Evolutionary conservation across 495 filamentous ascomycete species (phyloP).

Genomic region (Podospora anserina): DNA sequence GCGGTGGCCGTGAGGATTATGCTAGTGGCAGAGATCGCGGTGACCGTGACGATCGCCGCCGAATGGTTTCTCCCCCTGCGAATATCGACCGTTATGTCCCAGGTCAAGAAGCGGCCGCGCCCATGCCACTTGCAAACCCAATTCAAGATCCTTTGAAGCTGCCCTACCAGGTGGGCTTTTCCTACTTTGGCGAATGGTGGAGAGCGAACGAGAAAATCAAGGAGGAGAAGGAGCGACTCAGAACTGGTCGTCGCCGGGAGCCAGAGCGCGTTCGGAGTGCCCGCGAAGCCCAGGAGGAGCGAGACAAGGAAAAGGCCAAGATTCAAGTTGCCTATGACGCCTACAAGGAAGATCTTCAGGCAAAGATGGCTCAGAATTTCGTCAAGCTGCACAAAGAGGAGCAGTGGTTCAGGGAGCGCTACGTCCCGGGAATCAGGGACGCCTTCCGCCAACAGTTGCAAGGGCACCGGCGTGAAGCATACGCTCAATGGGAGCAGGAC

Average conservation of each 20-base stretch:
- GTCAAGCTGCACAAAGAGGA: constrained; percentile 87
- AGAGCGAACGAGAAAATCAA: constrained; percentile 77
- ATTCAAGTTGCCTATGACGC: constrained; percentile 90
- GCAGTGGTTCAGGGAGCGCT: constrained; percentile 97
- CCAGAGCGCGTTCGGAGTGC: constrained; percentile 68
- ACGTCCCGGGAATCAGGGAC: constrained; percentile 75
- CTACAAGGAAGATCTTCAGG: constrained; percentile 91
- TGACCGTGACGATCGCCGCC: constrained; percentile 54
- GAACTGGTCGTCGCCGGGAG: constrained; percentile 69
- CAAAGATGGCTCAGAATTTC: constrained; percentile 84
- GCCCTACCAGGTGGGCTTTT: constrained; percentile 93
- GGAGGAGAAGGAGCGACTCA: constrained; percentile 77
- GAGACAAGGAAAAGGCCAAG: constrained; percentile 80
- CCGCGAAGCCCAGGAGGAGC: constrained; percentile 77
- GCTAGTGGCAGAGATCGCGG: constrained; percentile 55
- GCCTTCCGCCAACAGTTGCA: constrained; percentile 64
- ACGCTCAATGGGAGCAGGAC: constrained; percentile 80
- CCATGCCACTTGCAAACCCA: constrained; percentile 64
- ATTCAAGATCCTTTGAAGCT: constrained; percentile 77
- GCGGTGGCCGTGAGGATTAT: constrained; percentile 67
- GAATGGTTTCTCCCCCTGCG: constrained; percentile 57
- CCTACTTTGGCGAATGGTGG: constrained; percentile 98
- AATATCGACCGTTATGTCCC: constrained; percentile 96
- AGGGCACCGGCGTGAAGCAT: constrained; percentile 69
- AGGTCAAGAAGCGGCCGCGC: constrained; percentile 62